Evolutionary conservation across 306 rosid genomes (phyloP).

Genomic region (Oemleria cerasiformis): DNA sequence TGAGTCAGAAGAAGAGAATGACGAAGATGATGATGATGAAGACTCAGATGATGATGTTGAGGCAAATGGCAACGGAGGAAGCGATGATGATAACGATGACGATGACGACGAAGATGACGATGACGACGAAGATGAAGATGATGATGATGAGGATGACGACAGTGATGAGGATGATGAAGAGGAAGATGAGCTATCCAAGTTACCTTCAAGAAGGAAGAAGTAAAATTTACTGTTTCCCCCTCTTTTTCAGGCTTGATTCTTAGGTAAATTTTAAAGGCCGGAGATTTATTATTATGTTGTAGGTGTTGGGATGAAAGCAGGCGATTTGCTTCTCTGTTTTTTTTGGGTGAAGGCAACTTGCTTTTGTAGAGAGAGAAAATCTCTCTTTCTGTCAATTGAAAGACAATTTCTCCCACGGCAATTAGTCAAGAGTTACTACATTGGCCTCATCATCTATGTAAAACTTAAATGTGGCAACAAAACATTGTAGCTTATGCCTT

Average conservation of each 20-base stretch:
- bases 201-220: slow-evolving; percentile 13
- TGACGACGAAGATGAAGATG: not conserved
- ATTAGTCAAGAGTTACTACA: not conserved
- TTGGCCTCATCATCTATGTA: too few relatives aligned
- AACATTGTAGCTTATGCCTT: not conserved
- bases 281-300: not conserved
- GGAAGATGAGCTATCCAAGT: not conserved
- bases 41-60: slow-evolving; percentile 6
- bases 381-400: not conserved
- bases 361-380: not conserved
- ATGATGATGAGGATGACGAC: too few relatives aligned
- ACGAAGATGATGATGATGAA: slow-evolving; percentile 10
- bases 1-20: slow-evolving; percentile 13
- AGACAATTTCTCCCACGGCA: not conserved
- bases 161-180: not conserved
- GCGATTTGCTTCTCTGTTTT: too few relatives aligned
- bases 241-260: not conserved
- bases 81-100: slow-evolving; percentile 7
- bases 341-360: not conserved
- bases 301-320: too few relatives aligned
- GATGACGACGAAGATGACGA: not conserved
- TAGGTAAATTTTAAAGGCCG: not conserved
- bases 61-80: not conserved
- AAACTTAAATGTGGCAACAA: too few relatives aligned
- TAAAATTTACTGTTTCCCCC: not conserved